Percentiles rank a stretch among this genome's conserved stretches.
Evolutionary conservation across 129 eudicot species (phyloP).

Genomic region (Oenanthe sinensis): DNA sequence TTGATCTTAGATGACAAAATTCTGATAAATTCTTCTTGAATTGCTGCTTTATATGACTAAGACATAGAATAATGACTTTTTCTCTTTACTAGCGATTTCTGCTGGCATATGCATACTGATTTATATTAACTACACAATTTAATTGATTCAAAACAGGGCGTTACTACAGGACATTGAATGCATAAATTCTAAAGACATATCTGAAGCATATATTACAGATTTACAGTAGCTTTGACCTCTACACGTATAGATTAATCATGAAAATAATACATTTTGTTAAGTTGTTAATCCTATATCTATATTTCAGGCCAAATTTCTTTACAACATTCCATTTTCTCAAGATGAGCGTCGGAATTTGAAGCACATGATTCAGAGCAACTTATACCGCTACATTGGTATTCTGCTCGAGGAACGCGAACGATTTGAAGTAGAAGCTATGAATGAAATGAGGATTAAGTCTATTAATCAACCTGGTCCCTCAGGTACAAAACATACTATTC

Average conservation of each 20-base stretch:
- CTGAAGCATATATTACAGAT: background rate
- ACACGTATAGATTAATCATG: background rate
- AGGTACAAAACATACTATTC: slow-evolving; percentile 30
- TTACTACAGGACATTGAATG: background rate
- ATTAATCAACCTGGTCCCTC: slow-evolving; percentile 63
- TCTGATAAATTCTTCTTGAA: background rate
- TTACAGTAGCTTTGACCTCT: background rate
- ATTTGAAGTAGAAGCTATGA: slow-evolving; percentile 53
- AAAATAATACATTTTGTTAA: background rate
- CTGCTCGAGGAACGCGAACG: slow-evolving; percentile 65
- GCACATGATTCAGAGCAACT: slow-evolving; percentile 55
- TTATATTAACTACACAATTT: too few species aligned
- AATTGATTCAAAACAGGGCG: background rate
- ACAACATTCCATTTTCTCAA: slow-evolving; percentile 59
- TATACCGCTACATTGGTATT: slow-evolving; percentile 65
- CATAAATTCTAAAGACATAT: background rate
- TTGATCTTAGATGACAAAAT: background rate
- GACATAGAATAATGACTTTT: background rate
- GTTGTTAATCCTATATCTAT: background rate
- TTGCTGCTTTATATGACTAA: background rate
- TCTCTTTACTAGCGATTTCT: background rate
- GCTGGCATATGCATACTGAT: background rate
- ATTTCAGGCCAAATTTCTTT: slow-evolving; percentile 65
- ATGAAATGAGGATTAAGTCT: slow-evolving; percentile 29
- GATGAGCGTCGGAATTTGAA: slow-evolving; percentile 59